These are phyloP conservation scores for Botrytis tulipae DNA, from an alignment of 2,329 filamentous ascomycete species.

Conservation along the genomic window DNA sequence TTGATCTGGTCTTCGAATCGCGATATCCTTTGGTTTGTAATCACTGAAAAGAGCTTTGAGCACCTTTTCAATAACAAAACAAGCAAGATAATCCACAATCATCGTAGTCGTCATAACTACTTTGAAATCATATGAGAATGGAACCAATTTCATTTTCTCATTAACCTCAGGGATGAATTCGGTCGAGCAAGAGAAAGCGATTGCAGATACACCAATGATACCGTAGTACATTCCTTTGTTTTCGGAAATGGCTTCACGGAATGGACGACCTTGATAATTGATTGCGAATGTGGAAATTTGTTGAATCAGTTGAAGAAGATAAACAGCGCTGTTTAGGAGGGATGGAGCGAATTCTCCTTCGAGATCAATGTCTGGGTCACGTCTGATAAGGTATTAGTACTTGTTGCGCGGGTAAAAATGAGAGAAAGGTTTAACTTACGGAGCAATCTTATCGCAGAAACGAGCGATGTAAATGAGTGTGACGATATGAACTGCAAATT, in stretches of 20 bases:
- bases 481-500: conserved; percentile 92
- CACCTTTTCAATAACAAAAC: conserved; percentile 81
- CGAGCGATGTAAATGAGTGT: conserved; percentile 93
- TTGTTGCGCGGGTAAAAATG: neutral
- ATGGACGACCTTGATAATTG: conserved; percentile 98
- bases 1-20: conserved; percentile 81
- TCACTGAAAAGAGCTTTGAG: conserved; percentile 88
- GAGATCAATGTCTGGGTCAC: conserved; percentile 70
- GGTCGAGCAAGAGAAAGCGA: conserved; percentile 91
- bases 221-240: conserved; percentile 99
- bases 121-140: conserved; percentile 88
- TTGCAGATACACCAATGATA: conserved; percentile 81
- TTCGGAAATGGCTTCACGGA: conserved; percentile 87
- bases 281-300: conserved; percentile 99
- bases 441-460: conserved; percentile 81
- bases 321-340: conserved; percentile 93
- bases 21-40: conserved; percentile 91
- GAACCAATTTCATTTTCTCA: conserved; percentile 86
- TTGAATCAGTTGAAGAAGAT: conserved; percentile 95
- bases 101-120: conserved; percentile 78
- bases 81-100: conserved; percentile 82
- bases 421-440: conserved; percentile 56
- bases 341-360: conserved; percentile 94
- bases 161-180: conserved; percentile 97
- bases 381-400: conserved; percentile 42